Base-by-base conservation (phyloP, 1,284 basidiomycete genomes). In the Heterobasidion annosum region DNA sequence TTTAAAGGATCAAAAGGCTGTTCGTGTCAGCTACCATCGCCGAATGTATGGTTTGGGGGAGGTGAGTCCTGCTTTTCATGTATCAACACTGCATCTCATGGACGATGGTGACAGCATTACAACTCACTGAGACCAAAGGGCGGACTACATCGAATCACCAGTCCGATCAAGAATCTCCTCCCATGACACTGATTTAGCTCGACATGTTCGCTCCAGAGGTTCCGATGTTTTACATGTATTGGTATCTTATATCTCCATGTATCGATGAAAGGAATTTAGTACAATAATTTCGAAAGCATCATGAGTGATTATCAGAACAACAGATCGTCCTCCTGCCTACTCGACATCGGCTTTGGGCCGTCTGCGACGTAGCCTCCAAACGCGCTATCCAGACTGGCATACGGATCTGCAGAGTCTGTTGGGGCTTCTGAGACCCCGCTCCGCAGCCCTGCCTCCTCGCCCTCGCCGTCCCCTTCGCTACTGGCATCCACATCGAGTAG, bases 41-140 rank as follows among this genome's bases (percentile, higher is more conserved):
- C 78, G 85, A 62, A 88, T 94, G 83, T 97, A 95, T 69, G 94
- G 93, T 2, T 77, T 97, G 3, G 93, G 93, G 63, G 93, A 97
- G 82, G 93, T 93, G 56, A 64, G 86, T 70, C 8, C 16, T 46
- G 48, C 19, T 13, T 48, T 52, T 35, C 8, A 45, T 19, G 25
- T 46, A 35, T 45, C 19, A 45, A 7, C 50, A 16, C 46, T 44
- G 15, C 57, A 35, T 33, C 44, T 33, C 40, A 56, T 40, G 57
- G 49, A 54, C 12, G 51, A 49, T 52, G 18, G 50, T 47, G 8
- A 13, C 64, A 93, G 91, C 91, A 94, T 67, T 94, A 94, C 67
- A 94, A 94, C 66, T 93, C 91, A 9, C 67, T 93, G 51, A 73
- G 86, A 51, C 86, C 85, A 9, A 80, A 76, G 64, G 70, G 64